phyloP scores from a whole-genome alignment of 352 stramenopile species.

The Pythium monospermum region DNA sequence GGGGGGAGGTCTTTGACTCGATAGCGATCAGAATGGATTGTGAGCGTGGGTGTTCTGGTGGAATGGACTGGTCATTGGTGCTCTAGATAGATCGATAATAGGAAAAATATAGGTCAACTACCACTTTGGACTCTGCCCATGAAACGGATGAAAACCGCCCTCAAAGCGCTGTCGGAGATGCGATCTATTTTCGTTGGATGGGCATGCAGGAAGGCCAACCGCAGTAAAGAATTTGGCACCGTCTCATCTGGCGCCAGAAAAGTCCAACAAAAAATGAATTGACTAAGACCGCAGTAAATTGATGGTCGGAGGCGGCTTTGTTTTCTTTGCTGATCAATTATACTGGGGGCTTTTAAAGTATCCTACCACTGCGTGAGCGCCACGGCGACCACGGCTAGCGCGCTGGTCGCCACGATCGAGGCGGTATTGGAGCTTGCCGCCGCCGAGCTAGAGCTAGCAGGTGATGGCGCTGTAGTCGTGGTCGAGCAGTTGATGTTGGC shows the following conservation, averaged over 20 bases:
- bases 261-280: background rate
- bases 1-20: too few relatives aligned
- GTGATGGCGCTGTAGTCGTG: background rate
- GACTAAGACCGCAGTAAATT: too few relatives aligned
- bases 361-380: background rate
- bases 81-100: too few relatives aligned
- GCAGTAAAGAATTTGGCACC: background rate
- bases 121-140: too few relatives aligned
- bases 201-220: too few relatives aligned
- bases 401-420: background rate
- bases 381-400: background rate
- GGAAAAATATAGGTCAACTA: too few relatives aligned
- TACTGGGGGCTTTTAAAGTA: background rate
- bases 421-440: background rate
- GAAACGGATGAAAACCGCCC: too few relatives aligned
- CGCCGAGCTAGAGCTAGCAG: background rate
- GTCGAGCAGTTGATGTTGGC: constrained; percentile 16
- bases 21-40: background rate
- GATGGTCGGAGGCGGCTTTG: too few relatives aligned
- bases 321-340: too few relatives aligned
- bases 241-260: background rate
- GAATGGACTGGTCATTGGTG: too few relatives aligned
- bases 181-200: too few relatives aligned
- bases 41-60: background rate
- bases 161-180: too few relatives aligned